Conservation (phyloP, 208 protist species). For the Willaertia magna region DNA sequence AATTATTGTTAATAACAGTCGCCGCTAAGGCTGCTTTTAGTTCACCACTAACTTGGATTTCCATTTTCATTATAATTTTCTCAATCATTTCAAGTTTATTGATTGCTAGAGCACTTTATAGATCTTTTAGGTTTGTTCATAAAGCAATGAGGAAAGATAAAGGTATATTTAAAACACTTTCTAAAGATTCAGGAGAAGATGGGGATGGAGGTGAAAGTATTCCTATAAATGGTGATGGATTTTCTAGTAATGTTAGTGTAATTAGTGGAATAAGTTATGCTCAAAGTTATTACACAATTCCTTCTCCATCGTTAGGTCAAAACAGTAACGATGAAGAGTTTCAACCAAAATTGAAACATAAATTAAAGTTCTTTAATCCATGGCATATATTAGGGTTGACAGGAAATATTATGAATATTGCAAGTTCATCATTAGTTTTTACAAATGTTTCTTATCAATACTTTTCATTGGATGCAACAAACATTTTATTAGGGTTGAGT, state of each 20-base stretch:
- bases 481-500: not conserved
- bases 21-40: not conserved
- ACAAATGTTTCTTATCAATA: not conserved
- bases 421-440: not conserved
- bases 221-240: not conserved
- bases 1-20: too few species aligned
- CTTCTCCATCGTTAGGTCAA: too few species aligned
- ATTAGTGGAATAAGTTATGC: not conserved
- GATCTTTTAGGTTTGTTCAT: not conserved
- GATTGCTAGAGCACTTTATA: not conserved
- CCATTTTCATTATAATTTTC: not conserved
- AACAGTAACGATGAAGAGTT: not conserved
- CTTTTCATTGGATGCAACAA: not conserved
- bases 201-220: not conserved
- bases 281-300: not conserved
- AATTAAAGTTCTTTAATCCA: not conserved
- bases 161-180: not conserved
- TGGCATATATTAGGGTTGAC: not conserved
- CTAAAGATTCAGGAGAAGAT: not conserved
- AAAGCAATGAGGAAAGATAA: not conserved
- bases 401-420: not conserved
- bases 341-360: not conserved
- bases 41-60: not conserved
- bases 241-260: not conserved
- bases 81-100: not conserved